Base-by-base conservation (phyloP, 2,329 filamentous ascomycete genomes). In the Phaeoacremonium minimum region DNA sequence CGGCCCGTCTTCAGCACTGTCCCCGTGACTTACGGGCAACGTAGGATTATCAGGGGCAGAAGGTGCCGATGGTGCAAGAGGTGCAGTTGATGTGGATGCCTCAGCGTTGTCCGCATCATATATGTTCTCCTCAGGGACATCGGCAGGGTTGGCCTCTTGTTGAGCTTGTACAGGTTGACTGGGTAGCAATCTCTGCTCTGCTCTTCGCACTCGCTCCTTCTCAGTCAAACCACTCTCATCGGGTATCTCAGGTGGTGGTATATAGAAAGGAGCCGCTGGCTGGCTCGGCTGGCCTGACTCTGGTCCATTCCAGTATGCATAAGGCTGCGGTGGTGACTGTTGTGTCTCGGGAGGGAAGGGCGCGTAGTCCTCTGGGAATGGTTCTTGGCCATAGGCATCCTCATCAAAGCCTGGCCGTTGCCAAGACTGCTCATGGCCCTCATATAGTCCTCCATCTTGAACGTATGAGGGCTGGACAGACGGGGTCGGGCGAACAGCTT, bases 121-220 rank as follows among this genome's bases (percentile, higher is more conserved):
- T 3, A 77, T 63, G 43, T 74, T 66, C 29, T 80, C 73, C 12
- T 58, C 58, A 7, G 38, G 38, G 6, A 48, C 46, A 6, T 62
- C 60, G 6, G 74, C 75, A 8, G 69, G 63, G 1, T 57, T 57
- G 8, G 60, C 64, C 18, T 60, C 57, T 38, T 58, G 34, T 38
- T 54, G 46, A 12, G 40, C 45, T 18, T 40, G 67, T 11, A 85
- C 75, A 12, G 87, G 90, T 49, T 82, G 81, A 52, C 89, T 95
- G 3, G 91, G 91, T 15, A 96, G 62, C 5, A 96, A 65, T 32
- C 82, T 76, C 46, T 83, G 76, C 61, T 96, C 90, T 28, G 87
- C 88, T 40, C 78, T 77, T 32, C 83, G 77, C 40, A 93, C 64
- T 33, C 83, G 80, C 41, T 94, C 83, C 59, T 96, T 96, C 45